These are phyloP conservation scores for Apophysomyces trapeziformis DNA, from an alignment of 371 early-diverging fungal species.

Conservation along the genomic window DNA sequence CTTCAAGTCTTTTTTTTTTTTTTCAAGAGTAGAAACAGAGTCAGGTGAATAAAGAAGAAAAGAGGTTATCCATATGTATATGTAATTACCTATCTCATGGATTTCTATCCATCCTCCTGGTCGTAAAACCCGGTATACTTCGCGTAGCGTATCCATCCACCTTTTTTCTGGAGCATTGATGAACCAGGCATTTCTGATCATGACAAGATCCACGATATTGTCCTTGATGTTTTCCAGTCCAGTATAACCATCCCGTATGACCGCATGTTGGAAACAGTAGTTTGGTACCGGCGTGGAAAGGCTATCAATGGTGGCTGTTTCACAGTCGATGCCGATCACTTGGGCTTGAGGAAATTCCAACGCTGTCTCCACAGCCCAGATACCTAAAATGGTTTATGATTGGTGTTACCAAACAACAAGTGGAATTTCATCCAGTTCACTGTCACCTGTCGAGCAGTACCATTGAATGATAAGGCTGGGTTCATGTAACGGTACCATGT, in stretches of 20 bases:
- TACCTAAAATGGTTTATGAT: constrained; percentile 23
- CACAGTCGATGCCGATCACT: constrained; percentile 35
- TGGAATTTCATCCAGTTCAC: background rate
- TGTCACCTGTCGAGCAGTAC: constrained; percentile 42
- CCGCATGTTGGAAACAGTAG: constrained; percentile 20
- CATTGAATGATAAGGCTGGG: constrained; percentile 38
- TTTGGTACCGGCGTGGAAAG: constrained; percentile 19
- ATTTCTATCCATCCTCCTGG: constrained; percentile 32
- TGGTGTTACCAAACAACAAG: constrained; percentile 42
- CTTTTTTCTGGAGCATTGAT: constrained; percentile 27
- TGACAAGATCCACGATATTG: constrained; percentile 32
- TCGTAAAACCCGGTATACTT: constrained; percentile 17
- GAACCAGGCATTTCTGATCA: constrained; percentile 39
- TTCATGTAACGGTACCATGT: constrained; percentile 22
- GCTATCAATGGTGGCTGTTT: constrained; percentile 16
- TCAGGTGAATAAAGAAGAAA: background rate
- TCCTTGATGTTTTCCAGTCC: constrained; percentile 31
- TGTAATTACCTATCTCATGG: constrained; percentile 16
- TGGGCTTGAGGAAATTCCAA: constrained; percentile 28
- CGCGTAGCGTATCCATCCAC: constrained; percentile 30
- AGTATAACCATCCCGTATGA: constrained; percentile 21
- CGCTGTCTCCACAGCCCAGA: constrained; percentile 46
- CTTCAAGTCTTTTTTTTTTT: background rate
- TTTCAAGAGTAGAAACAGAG: too few relatives aligned
- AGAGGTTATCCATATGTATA: background rate